Conservation (phyloP, 495 filamentous ascomycete genomes). For the Aspergillus carlsbadensis region DNA sequence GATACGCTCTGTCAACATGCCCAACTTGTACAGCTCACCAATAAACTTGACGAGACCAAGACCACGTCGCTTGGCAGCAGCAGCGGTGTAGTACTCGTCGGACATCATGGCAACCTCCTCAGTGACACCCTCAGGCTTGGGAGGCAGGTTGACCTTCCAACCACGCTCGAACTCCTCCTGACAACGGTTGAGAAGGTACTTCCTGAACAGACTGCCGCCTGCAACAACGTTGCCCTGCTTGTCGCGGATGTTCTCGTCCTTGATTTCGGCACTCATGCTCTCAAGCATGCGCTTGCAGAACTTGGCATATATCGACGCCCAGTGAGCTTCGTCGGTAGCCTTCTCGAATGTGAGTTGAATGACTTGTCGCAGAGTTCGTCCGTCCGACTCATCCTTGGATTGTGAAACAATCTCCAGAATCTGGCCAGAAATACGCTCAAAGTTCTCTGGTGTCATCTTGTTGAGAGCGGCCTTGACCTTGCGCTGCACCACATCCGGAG, state of each 20-base stretch:
- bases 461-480: constrained; percentile 98
- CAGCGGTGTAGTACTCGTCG: constrained; percentile 95
- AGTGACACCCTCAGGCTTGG: constrained; percentile 72
- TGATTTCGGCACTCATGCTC: constrained; percentile 92
- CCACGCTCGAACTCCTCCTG: constrained; percentile 99
- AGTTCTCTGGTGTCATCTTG: constrained; percentile 99
- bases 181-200: constrained; percentile 97
- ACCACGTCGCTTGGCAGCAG: constrained; percentile 93
- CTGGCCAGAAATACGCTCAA: constrained; percentile 91
- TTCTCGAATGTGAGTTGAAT: constrained; percentile 99
- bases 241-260: constrained; percentile 89
- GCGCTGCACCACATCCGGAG: constrained; percentile 92
- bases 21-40: constrained; percentile 96
- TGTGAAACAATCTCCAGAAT: constrained; percentile 91
- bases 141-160: constrained; percentile 88
- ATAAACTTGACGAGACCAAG: constrained; percentile 99
- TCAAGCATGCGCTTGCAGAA: constrained; percentile 98
- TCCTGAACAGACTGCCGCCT: constrained; percentile 92
- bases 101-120: constrained; percentile 82
- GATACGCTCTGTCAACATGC: constrained; percentile 97
- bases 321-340: constrained; percentile 96
- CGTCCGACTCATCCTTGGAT: constrained; percentile 93
- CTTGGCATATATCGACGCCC: constrained; percentile 98
- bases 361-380: constrained; percentile 91
- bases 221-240: constrained; percentile 81